These are phyloP conservation scores for Buxus sempervirens DNA, from an alignment of 164 flowering plant genomes.

Conservation along the genomic window DNA sequence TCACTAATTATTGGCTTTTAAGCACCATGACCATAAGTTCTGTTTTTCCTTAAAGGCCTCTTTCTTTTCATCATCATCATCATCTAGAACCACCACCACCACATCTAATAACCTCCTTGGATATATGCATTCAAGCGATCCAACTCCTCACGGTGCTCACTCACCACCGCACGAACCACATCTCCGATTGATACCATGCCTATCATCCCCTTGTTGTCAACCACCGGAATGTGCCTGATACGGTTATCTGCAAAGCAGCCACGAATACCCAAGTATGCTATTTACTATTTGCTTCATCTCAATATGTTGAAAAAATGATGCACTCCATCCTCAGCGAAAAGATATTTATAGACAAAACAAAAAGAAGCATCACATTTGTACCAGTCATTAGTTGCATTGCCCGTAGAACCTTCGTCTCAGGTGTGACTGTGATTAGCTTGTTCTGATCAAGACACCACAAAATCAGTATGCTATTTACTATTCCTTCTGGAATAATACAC, in stretches of 20 bases:
- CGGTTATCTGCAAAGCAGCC: constrained; percentile 66
- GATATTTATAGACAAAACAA: not conserved
- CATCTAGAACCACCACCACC: not conserved
- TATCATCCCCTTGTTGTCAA: constrained; percentile 60
- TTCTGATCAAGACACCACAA: constrained; percentile 58
- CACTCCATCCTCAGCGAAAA: not conserved
- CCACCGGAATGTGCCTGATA: constrained; percentile 95
- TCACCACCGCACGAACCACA: constrained; percentile 97
- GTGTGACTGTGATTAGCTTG: constrained; percentile 94
- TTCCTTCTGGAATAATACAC: not conserved
- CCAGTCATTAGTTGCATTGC: constrained; percentile 99
- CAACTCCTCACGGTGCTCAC: constrained; percentile 89
- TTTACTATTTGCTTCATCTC: not conserved
- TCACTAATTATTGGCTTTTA: too few relatives aligned
- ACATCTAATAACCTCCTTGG: constrained; percentile 84
- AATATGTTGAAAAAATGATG: not conserved
- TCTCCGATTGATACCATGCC: constrained; percentile 99
- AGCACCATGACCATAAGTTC: too few relatives aligned
- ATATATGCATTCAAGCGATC: constrained; percentile 88
- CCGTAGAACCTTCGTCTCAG: constrained; percentile 82
- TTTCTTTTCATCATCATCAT: constrained; percentile 36
- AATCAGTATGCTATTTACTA: not conserved
- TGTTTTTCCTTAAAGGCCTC: too few relatives aligned
- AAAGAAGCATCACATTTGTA: constrained; percentile 18
- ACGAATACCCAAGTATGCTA: constrained; percentile 1